Evolutionary conservation across 73 alveolate species (phyloP), one percentile per base, ranked within the genome.

Genomic region (Breviolum minutum): DNA sequence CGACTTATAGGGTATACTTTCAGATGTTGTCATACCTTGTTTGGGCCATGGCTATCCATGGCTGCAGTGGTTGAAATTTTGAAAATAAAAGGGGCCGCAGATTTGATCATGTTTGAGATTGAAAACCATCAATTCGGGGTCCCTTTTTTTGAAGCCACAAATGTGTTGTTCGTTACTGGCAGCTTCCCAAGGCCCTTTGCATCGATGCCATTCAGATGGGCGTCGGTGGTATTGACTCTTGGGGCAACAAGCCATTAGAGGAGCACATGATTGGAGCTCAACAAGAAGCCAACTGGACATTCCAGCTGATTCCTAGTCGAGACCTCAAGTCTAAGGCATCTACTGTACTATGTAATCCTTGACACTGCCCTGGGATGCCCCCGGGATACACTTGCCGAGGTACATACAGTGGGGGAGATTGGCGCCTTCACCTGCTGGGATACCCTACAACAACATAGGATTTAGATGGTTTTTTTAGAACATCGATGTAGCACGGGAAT

Each of bases 201-300:
- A 66, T 93, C 83, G 98, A 93, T 93, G 98, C 92, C 70, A 30
- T 79, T 22, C 98, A 93, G 80, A 93, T 93, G 98, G 98, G 98
- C 8, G 98, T 93, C 14, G 98, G 98, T 27, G 98, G 98, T 17
- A 93, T 93, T n/a, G 98, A 93, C 68, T 93, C 98, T 7, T 93
- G 98, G 98, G 98, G 98, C 19, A 64, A 68, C 40, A 93, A 93
- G 70, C 98, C 98, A 8, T 63, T 93, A 54, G 83, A 13, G 13
- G 93, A 93, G 92, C 98, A 93, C 92, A 76, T 93, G 98, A 73
- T 90, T 30, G 85, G 85, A 29, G 76, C 87, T 16, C 74, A 90
- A 11, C 88, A 90, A 54, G 84, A 61, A 26, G 95, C 84, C 30
- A 40, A 30, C 17, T 86, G 94, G 94, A 27, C 80, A 7, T 86